These are phyloP conservation scores for Leccinellum albellum DNA, from an alignment of 768 basidiomycete genomes.

Conservation along the genomic window DNA sequence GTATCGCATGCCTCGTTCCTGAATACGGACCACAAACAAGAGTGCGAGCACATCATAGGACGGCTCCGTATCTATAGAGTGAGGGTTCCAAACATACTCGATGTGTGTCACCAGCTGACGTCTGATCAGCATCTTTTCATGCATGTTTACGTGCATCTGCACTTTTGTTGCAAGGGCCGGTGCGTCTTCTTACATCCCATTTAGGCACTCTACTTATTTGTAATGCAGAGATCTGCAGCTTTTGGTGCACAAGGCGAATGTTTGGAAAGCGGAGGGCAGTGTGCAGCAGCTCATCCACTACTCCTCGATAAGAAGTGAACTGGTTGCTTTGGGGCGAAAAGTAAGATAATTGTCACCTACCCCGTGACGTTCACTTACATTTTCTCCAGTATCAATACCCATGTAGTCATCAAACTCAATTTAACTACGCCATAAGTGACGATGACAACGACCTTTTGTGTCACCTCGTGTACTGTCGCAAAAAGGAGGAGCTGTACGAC, in stretches of 20 bases:
- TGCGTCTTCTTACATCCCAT: not conserved
- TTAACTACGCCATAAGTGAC: not conserved
- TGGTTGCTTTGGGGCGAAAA: conserved; percentile 2
- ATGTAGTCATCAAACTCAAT: conserved; percentile 13
- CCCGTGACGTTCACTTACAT: not conserved
- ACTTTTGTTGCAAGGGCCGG: conserved; percentile 12
- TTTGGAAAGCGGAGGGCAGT: conserved; percentile 14
- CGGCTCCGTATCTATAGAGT: conserved; percentile 21
- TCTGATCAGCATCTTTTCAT: conserved; percentile 20
- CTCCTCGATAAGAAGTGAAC: conserved; percentile 10
- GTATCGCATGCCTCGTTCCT: conserved; percentile 4
- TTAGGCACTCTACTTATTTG: not conserved
- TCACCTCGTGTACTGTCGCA: conserved; percentile 19
- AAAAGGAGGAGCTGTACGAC: conserved; percentile 10
- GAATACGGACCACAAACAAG: not conserved
- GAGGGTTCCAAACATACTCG: not conserved
- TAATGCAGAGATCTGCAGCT: conserved; percentile 6
- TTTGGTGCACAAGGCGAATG: conserved; percentile 2
- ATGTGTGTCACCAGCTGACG: conserved; percentile 2
- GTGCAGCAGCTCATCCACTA: conserved; percentile 17
- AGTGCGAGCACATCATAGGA: conserved; percentile 8
- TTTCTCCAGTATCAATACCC: not conserved
- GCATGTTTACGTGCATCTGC: conserved; percentile 23
- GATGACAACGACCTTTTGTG: conserved; percentile 18
- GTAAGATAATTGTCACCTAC: conserved; percentile 4